Percentiles rank a stretch among this genome's conserved stretches.
These are phyloP conservation scores for Linderniella brevidens DNA, from an alignment of 257 asterid species.

Conservation along the genomic window DNA sequence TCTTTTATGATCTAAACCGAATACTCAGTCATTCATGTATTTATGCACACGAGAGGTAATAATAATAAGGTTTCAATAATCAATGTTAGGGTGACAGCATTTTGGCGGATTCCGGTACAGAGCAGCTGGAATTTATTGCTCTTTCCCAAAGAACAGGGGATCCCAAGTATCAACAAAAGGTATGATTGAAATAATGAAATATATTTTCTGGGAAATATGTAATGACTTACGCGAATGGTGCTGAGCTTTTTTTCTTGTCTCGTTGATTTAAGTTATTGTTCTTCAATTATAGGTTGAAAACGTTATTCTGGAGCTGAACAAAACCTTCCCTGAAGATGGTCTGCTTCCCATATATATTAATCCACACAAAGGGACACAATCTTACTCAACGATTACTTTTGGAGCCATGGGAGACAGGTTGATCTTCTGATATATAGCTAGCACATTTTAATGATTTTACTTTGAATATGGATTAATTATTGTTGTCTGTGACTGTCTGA, in stretches of 20 bases:
- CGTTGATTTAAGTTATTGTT: too few species aligned
- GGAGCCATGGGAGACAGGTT: constrained; percentile 99
- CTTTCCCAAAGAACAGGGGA: constrained; percentile 94
- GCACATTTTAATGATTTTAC: background rate
- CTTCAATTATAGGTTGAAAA: constrained; percentile 65
- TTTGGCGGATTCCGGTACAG: constrained; percentile 95
- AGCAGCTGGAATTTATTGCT: constrained; percentile 97
- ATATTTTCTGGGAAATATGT: background rate
- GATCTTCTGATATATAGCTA: constrained; percentile 9
- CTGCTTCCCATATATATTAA: constrained; percentile 88
- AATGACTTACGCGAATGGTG: too few species aligned
- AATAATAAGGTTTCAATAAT: constrained; percentile 8
- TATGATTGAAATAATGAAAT: constrained; percentile 6
- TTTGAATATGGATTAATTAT: background rate
- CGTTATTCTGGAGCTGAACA: constrained; percentile 71
- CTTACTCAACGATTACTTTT: constrained; percentile 83
- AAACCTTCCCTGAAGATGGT: constrained; percentile 87
- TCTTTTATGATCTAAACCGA: too few species aligned
- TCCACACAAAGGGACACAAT: constrained; percentile 54
- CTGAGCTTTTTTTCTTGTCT: too few species aligned
- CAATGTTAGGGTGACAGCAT: constrained; percentile 83
- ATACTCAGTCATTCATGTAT: background rate
- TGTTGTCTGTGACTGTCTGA: background rate
- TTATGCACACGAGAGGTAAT: background rate
- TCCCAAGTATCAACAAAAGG: constrained; percentile 84